Conservation (phyloP, 345 rosid genomes). For the Citrus mangshanensis region DNA sequence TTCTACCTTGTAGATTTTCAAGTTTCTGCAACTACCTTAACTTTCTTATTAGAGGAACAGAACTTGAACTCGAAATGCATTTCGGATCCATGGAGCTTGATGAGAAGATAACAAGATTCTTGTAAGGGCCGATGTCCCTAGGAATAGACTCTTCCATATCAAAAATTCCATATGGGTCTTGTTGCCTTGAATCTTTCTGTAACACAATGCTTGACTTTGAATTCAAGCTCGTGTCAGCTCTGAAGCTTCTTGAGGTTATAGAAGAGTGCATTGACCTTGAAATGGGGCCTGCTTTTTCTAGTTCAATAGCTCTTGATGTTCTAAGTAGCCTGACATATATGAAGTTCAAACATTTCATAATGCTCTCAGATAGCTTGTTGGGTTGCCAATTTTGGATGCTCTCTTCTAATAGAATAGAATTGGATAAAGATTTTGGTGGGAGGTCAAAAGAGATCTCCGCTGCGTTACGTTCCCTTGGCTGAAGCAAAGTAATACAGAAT, state of each 20-base stretch:
- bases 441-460: constrained; percentile 38
- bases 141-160: constrained; percentile 71
- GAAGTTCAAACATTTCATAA: constrained; percentile 78
- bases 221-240: constrained; percentile 49
- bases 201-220: constrained; percentile 44
- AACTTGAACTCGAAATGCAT: constrained; percentile 80
- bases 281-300: constrained; percentile 67
- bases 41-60: constrained; percentile 61
- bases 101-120: constrained; percentile 82
- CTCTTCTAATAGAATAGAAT: constrained; percentile 53
- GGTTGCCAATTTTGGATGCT: constrained; percentile 67
- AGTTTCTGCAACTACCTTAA: constrained; percentile 46
- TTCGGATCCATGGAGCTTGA: constrained; percentile 74
- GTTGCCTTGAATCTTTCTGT: constrained; percentile 74
- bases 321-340: constrained; percentile 74
- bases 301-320: constrained; percentile 76
- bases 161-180: constrained; percentile 83
- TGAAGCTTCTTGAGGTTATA: constrained; percentile 66
- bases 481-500: constrained; percentile 13
- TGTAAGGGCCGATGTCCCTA: constrained; percentile 86
- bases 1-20: neutral
- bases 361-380: constrained; percentile 82
- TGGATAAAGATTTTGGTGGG: constrained; percentile 53
- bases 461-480: constrained; percentile 55
- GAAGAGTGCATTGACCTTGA: constrained; percentile 60